Conservation (phyloP, 352 stramenopile genomes). For the Globisporangium nunn region DNA sequence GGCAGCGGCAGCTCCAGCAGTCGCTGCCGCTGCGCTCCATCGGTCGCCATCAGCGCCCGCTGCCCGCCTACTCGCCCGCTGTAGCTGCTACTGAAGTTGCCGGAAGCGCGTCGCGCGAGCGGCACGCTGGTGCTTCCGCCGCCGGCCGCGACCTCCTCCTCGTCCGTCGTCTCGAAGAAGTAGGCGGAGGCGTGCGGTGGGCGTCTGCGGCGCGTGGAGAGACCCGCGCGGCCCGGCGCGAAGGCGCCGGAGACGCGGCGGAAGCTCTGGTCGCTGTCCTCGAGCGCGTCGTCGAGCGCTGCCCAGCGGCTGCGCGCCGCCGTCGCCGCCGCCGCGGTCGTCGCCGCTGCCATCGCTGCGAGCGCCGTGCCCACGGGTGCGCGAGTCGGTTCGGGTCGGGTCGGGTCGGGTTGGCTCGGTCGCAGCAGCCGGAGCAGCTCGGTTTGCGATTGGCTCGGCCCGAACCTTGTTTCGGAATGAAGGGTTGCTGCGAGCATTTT, state of each 20-base stretch:
- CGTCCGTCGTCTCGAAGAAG: slow-evolving; percentile 70
- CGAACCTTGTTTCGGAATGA: too few species aligned
- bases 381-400: too few species aligned
- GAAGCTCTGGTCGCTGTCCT: slow-evolving; percentile 60
- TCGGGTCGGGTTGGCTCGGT: too few species aligned
- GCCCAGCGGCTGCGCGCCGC: slow-evolving; percentile 25
- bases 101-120: not conserved
- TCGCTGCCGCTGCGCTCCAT: slow-evolving; percentile 7
- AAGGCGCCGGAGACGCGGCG: not conserved
- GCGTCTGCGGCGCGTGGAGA: slow-evolving; percentile 2
- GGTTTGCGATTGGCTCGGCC: too few species aligned
- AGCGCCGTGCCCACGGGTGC: not conserved
- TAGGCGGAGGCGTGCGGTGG: slow-evolving; percentile 36
- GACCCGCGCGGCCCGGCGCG: not conserved
- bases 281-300: slow-evolving; percentile 46
- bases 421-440: too few species aligned
- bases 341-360: not conserved
- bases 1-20: not conserved
- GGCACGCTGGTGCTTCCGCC: not conserved
- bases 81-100: not conserved
- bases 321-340: slow-evolving; percentile 2
- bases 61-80: not conserved
- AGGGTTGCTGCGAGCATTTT: too few species aligned
- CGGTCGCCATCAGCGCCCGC: not conserved
- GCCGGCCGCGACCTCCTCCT: slow-evolving; percentile 23